Percentiles rank a stretch among this genome's conserved stretches.
Evolutionary conservation across 2,329 filamentous ascomycete species (phyloP).

Genomic region (Raffaelea arxii): DNA sequence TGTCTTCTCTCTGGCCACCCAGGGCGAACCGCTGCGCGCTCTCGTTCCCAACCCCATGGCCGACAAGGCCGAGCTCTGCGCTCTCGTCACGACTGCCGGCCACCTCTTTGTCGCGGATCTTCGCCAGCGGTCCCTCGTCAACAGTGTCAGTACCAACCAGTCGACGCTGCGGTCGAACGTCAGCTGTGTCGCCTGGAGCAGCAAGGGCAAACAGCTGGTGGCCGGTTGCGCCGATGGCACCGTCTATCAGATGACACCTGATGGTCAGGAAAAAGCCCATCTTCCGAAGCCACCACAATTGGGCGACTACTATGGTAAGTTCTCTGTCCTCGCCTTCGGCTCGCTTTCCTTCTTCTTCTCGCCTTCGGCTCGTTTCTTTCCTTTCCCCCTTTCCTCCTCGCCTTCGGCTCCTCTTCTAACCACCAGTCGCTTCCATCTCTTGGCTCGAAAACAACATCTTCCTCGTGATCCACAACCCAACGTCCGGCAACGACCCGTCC

Average conservation of each 20-base stretch:
- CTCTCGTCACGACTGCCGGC: slow-evolving; percentile 69
- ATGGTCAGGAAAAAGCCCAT: slow-evolving; percentile 65
- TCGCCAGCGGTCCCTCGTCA: slow-evolving; percentile 50
- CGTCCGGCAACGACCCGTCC: slow-evolving; percentile 50
- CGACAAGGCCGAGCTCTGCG: slow-evolving; percentile 65
- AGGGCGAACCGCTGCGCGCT: slow-evolving; percentile 61
- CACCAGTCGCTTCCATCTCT: slow-evolving; percentile 61
- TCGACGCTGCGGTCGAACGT: slow-evolving; percentile 61
- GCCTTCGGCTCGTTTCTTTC: too few species aligned
- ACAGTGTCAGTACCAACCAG: slow-evolving; percentile 50
- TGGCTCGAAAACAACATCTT: slow-evolving; percentile 90
- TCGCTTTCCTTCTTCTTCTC: too few species aligned
- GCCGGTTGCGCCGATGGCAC: slow-evolving; percentile 76
- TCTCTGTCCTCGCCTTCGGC: background rate
- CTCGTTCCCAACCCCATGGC: slow-evolving; percentile 72
- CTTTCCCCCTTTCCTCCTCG: background rate
- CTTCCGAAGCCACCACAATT: slow-evolving; percentile 69
- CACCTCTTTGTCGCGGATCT: slow-evolving; percentile 79
- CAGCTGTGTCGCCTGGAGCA: slow-evolving; percentile 84
- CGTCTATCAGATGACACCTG: slow-evolving; percentile 72
- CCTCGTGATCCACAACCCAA: slow-evolving; percentile 66
- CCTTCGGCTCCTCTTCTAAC: slow-evolving; percentile 1
- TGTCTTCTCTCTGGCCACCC: slow-evolving; percentile 67
- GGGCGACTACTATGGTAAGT: slow-evolving; percentile 57
- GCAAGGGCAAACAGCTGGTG: slow-evolving; percentile 83